phyloP scores from a whole-genome alignment of 2,329 filamentous ascomycete species.

The Colletotrichum nymphaeae region DNA sequence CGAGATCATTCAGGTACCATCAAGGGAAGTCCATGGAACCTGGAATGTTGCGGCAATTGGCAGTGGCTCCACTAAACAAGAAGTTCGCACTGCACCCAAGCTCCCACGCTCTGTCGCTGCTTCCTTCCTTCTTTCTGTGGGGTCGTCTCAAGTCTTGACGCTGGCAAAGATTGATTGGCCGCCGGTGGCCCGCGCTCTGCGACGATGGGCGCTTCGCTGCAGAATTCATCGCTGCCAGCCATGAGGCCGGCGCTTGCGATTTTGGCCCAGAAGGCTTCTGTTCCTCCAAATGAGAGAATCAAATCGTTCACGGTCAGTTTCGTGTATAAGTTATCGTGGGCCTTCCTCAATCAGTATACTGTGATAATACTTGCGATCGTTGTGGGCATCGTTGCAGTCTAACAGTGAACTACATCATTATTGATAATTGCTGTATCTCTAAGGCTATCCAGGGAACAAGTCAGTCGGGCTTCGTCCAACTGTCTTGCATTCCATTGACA shows the following conservation, averaged over 20 bases:
- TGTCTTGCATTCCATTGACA: neutral
- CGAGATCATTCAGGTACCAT: neutral
- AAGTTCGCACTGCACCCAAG: conserved; percentile 11
- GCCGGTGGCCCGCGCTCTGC: conserved; percentile 20
- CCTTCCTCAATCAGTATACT: neutral
- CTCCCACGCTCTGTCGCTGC: neutral
- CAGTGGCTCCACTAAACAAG: conserved; percentile 30
- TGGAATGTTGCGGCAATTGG: conserved; percentile 4
- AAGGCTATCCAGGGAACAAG: too few relatives aligned
- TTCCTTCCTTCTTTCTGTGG: conserved; percentile 4
- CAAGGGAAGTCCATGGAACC: neutral
- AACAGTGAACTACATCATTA: too few relatives aligned
- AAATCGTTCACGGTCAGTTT: neutral
- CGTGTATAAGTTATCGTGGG: neutral
- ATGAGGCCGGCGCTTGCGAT: conserved; percentile 11
- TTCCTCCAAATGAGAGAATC: neutral
- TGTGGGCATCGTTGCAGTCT: neutral
- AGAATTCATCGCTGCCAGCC: neutral
- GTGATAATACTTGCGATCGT: neutral
- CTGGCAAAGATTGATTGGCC: conserved; percentile 28
- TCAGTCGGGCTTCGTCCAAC: neutral
- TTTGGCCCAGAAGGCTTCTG: neutral
- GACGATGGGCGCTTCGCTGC: conserved; percentile 32
- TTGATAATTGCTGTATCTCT: neutral
- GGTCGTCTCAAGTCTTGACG: conserved; percentile 32